Conservation (phyloP, 2,329 filamentous ascomycete species). For the Akanthomyces muscarius region DNA sequence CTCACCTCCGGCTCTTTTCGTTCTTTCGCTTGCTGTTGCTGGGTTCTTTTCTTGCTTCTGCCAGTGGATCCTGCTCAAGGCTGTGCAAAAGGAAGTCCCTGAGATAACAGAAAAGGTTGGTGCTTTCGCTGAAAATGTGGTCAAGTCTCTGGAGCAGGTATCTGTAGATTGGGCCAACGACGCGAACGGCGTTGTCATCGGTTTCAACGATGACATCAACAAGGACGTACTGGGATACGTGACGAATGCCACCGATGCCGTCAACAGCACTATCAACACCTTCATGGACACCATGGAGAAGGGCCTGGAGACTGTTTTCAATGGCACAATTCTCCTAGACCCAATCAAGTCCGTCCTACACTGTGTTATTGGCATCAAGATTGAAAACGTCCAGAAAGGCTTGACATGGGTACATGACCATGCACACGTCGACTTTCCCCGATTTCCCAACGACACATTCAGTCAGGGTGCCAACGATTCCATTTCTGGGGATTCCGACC, state of each 20-base stretch:
- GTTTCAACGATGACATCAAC: slow-evolving; percentile 76
- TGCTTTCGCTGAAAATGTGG: slow-evolving; percentile 73
- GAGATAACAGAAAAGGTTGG: slow-evolving; percentile 70
- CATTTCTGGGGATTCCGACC: slow-evolving; percentile 53
- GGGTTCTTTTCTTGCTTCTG: slow-evolving; percentile 79
- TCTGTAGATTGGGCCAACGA: slow-evolving; percentile 72
- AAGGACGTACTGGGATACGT: slow-evolving; percentile 83
- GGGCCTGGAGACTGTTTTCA: slow-evolving; percentile 73
- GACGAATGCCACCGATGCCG: slow-evolving; percentile 71
- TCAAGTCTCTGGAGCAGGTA: slow-evolving; percentile 65
- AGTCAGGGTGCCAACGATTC: slow-evolving; percentile 68
- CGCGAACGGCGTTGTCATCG: slow-evolving; percentile 67
- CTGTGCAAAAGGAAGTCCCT: slow-evolving; percentile 72
- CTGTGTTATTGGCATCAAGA: slow-evolving; percentile 84
- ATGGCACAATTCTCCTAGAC: slow-evolving; percentile 72
- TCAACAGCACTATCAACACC: slow-evolving; percentile 79
- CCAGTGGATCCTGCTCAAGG: slow-evolving; percentile 72
- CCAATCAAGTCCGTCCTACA: slow-evolving; percentile 76
- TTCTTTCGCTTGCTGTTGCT: slow-evolving; percentile 76
- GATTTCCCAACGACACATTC: slow-evolving; percentile 76
- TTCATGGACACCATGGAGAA: slow-evolving; percentile 76
- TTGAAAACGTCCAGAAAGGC: slow-evolving; percentile 77
- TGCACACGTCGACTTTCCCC: slow-evolving; percentile 76
- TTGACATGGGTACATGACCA: slow-evolving; percentile 92
- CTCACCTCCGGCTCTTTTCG: slow-evolving; percentile 76